phyloP scores from a whole-genome alignment of 2,329 filamentous ascomycete genomes.

The Penicillium sp. region DNA sequence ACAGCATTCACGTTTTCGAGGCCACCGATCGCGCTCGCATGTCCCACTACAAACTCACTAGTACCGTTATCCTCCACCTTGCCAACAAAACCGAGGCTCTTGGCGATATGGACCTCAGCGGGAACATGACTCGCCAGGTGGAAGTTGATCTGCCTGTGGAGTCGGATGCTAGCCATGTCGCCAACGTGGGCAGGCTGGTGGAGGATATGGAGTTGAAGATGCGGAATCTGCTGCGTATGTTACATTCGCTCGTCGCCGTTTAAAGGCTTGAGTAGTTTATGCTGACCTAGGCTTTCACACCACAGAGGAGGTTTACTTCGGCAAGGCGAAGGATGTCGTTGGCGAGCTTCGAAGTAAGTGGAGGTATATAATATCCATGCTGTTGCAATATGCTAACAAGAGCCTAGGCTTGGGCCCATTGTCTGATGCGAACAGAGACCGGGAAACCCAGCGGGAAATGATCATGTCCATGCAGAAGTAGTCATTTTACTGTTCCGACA shows the following conservation, averaged over 20 bases:
- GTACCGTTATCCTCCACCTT: constrained; percentile 89
- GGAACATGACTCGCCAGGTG: constrained; percentile 96
- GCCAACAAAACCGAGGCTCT: constrained; percentile 65
- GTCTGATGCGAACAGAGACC: constrained; percentile 79
- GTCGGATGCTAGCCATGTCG: constrained; percentile 87
- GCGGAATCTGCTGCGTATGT: constrained; percentile 78
- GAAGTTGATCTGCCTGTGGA: constrained; percentile 89
- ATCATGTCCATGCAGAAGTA: constrained; percentile 60
- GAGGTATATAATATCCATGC: neutral
- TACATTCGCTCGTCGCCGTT: neutral
- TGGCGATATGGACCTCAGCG: constrained; percentile 85
- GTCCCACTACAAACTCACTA: constrained; percentile 96
- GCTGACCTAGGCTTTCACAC: constrained; percentile 15
- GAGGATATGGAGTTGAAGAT: constrained; percentile 99
- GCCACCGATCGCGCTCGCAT: constrained; percentile 86
- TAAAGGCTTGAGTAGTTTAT: neutral
- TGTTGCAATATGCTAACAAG: constrained; percentile 10
- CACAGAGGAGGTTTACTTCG: constrained; percentile 92
- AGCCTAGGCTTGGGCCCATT: constrained; percentile 64
- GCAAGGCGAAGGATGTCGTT: constrained; percentile 97
- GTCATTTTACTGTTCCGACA: constrained; percentile 4
- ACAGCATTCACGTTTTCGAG: constrained; percentile 98
- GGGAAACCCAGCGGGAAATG: constrained; percentile 83
- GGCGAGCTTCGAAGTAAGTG: constrained; percentile 80
- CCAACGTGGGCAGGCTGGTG: constrained; percentile 88